Evolutionary conservation across 1,284 basidiomycete genomes (phyloP).

Genomic region (Schizopora paradoxa): DNA sequence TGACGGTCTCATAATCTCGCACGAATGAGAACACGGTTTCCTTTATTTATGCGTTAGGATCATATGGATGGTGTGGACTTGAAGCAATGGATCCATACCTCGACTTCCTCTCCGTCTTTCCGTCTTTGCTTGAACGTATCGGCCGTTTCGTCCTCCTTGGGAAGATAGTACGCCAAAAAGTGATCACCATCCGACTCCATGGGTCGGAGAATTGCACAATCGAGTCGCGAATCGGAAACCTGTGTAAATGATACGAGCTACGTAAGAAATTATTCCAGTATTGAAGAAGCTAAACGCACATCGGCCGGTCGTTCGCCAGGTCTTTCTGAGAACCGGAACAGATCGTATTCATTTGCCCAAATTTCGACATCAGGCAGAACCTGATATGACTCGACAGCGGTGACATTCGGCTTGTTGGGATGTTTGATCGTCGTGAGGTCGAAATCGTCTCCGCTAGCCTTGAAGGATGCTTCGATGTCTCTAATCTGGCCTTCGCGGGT

Average conservation of each 20-base stretch:
- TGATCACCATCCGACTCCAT: conserved; percentile 84
- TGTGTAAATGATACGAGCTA: conserved; percentile 25
- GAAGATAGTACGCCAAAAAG: conserved; percentile 86
- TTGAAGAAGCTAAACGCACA: conserved; percentile 32
- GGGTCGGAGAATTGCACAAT: conserved; percentile 82
- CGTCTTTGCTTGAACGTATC: conserved; percentile 49
- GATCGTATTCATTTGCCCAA: conserved; percentile 86
- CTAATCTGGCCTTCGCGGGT: conserved; percentile 75
- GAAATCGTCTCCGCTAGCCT: conserved; percentile 53
- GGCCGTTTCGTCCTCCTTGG: conserved; percentile 70
- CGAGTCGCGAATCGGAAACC: conserved; percentile 71
- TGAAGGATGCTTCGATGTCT: conserved; percentile 81
- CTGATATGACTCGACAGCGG: conserved; percentile 80
- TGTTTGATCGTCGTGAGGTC: conserved; percentile 60
- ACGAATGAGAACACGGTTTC: conserved; percentile 67
- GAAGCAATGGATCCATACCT: conserved; percentile 31
- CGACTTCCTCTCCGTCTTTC: conserved; percentile 38
- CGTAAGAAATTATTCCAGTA: conserved; percentile 7
- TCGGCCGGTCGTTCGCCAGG: conserved; percentile 72
- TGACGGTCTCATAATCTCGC: conserved; percentile 79
- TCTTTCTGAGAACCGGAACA: conserved; percentile 85
- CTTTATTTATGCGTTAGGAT: conserved; percentile 31
- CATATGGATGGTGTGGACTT: not conserved
- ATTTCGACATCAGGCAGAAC: conserved; percentile 82
- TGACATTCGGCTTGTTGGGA: conserved; percentile 73